Conservation (phyloP, 1,284 basidiomycete species). For the Malassezia slooffiae region DNA sequence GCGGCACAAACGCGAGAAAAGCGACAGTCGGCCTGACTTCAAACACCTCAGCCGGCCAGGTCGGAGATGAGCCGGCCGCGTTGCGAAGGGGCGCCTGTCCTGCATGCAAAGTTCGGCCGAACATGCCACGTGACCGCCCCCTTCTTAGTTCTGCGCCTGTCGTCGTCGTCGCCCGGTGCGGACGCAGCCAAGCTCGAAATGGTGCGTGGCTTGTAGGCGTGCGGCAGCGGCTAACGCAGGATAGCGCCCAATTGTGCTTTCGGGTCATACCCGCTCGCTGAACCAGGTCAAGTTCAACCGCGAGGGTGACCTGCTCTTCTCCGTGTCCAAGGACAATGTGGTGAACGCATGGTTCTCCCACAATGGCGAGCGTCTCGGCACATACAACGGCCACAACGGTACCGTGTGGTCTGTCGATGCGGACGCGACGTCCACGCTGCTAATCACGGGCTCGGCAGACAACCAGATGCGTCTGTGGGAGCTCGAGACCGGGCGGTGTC, state of each 20-base stretch:
- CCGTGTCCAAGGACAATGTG: conserved; percentile 85
- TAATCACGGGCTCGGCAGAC: conserved; percentile 76
- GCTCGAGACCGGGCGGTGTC: conserved; percentile 76
- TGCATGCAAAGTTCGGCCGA: conserved; percentile 11
- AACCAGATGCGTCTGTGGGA: conserved; percentile 87
- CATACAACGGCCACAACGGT: conserved; percentile 92
- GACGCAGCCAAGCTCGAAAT: conserved; percentile 6
- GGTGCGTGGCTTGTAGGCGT: conserved; percentile 5
- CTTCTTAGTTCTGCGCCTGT: conserved; percentile 16
- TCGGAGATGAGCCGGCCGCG: background rate
- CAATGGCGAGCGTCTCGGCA: conserved; percentile 93
- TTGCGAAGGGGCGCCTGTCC: background rate
- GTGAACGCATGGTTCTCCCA: conserved; percentile 98
- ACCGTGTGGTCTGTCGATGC: conserved; percentile 92
- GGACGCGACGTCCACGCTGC: conserved; percentile 74
- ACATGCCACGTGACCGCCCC: conserved; percentile 6
- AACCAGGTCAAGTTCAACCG: conserved; percentile 68
- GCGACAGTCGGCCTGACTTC: background rate
- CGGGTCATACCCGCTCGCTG: conserved; percentile 92
- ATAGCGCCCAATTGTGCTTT: conserved; percentile 45
- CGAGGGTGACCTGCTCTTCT: conserved; percentile 91
- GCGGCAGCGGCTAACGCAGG: conserved; percentile 3
- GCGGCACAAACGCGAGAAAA: background rate
- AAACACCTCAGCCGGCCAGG: background rate
- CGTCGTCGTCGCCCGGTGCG: conserved; percentile 1